Conservation (phyloP, 179 eudicot species). For the Actinidia chinensis region DNA sequence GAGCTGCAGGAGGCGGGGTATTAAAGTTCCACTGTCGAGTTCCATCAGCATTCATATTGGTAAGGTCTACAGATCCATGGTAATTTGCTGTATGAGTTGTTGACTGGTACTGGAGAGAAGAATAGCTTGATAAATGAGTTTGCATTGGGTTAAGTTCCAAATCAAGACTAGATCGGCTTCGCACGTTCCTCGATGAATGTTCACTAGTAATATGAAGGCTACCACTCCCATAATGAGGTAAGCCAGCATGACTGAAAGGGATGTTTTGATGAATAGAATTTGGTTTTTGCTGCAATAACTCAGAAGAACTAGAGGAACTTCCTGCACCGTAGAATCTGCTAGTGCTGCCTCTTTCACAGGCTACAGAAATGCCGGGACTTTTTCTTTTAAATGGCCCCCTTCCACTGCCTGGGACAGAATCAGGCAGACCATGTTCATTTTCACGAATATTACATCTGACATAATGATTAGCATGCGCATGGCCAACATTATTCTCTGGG, state of each 20-base stretch:
- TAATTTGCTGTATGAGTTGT: constrained; percentile 20
- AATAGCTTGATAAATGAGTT: constrained; percentile 22
- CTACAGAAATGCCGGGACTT: constrained; percentile 20
- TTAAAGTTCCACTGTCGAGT: constrained; percentile 22
- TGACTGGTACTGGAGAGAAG: constrained; percentile 31
- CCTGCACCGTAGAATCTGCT: constrained; percentile 28
- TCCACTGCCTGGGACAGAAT: constrained; percentile 6
- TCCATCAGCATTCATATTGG: constrained; percentile 19
- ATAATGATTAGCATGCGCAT: constrained; percentile 14
- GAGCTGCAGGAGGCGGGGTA: constrained; percentile 19
- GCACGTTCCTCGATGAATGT: constrained; percentile 31
- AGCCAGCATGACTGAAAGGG: constrained; percentile 11
- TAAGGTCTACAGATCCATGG: constrained; percentile 3
- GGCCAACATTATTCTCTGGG: constrained; percentile 18
- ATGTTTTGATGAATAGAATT: constrained; percentile 13
- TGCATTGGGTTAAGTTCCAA: constrained; percentile 14
- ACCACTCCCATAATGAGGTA: constrained; percentile 24
- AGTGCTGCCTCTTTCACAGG: constrained; percentile 28
- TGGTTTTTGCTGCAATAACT: constrained; percentile 18
- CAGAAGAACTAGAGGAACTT: constrained; percentile 34
- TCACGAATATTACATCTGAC: constrained; percentile 14
- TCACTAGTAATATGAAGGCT: constrained; percentile 26
- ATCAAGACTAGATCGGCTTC: constrained; percentile 33
- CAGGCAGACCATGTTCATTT: constrained; percentile 15
- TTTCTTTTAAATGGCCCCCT: constrained; percentile 31